Conservation (phyloP, 495 filamentous ascomycete species). For the Podospora didyma region DNA sequence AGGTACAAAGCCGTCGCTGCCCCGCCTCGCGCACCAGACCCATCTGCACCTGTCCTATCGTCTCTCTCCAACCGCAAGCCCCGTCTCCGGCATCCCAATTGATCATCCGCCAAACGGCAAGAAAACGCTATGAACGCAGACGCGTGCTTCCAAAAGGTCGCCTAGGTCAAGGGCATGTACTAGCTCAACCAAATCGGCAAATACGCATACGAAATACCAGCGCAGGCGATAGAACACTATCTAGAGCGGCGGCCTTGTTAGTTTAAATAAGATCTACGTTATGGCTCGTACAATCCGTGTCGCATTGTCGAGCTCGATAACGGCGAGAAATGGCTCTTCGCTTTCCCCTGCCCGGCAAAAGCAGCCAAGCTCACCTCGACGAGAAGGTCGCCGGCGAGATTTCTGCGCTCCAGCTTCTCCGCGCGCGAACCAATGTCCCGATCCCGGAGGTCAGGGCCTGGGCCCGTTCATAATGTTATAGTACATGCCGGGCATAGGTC, state of each 20-base stretch:
- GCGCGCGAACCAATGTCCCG: background rate
- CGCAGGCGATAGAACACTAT: background rate
- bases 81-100: too few relatives aligned
- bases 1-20: too few relatives aligned
- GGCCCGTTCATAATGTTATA: background rate
- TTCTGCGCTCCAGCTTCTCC: background rate
- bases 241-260: background rate
- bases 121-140: constrained; percentile 4
- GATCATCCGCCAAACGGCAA: too few relatives aligned
- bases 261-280: background rate
- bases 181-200: background rate
- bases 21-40: too few relatives aligned
- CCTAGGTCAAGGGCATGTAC: background rate
- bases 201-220: background rate
- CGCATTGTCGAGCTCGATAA: background rate
- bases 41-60: too few relatives aligned
- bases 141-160: constrained; percentile 1
- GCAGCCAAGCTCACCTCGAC: background rate
- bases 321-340: background rate
- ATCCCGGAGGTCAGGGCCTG: background rate
- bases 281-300: background rate
- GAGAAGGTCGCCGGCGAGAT: constrained; percentile 1
- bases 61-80: too few relatives aligned
- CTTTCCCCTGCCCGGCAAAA: background rate
- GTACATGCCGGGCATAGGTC: background rate